A percentile compares a stretch with the other conserved stretches of the same genome.
phyloP scores from a whole-genome alignment of 2,329 filamentous ascomycete genomes.

The Ilyonectria mors-panacis region DNA sequence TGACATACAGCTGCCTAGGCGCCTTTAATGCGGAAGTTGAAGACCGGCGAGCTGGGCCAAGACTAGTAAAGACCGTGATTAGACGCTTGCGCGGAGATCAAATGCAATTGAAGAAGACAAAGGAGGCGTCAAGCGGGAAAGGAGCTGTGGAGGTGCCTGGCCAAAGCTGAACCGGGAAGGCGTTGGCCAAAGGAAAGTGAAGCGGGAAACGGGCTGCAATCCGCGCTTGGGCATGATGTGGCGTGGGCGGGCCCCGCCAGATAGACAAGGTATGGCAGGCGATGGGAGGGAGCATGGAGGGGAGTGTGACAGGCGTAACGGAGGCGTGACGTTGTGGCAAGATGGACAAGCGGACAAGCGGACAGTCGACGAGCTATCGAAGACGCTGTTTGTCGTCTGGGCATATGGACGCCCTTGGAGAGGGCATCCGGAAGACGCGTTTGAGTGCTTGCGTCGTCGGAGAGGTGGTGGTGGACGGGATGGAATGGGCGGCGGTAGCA shows the following conservation, averaged over 20 bases:
- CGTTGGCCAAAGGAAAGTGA: conserved; percentile 31
- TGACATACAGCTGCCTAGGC: conserved; percentile 42
- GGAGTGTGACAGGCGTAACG: conserved; percentile 1
- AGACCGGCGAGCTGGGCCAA: conserved; percentile 30
- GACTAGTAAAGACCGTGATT: conserved; percentile 37
- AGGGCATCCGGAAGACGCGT: not conserved
- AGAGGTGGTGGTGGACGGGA: conserved; percentile 8
- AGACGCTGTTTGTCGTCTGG: not conserved
- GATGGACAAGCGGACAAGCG: not conserved
- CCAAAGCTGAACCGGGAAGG: conserved; percentile 33
- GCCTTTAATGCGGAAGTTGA: conserved; percentile 28
- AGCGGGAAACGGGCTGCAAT: conserved; percentile 45
- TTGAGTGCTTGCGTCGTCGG: not conserved
- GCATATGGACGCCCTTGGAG: not conserved
- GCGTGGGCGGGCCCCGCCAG: conserved; percentile 44
- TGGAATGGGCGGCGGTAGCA: conserved; percentile 7
- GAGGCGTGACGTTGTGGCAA: conserved; percentile 1
- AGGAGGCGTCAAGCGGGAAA: conserved; percentile 36
- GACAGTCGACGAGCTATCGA: conserved; percentile 6
- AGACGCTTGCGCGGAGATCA: conserved; percentile 23
- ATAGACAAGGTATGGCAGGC: conserved; percentile 39
- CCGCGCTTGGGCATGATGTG: conserved; percentile 48
- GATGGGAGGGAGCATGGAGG: conserved; percentile 33
- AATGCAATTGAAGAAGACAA: conserved; percentile 36
- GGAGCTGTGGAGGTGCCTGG: conserved; percentile 36